A percentile compares a stretch with the other conserved stretches of the same genome.
phyloP scores from a whole-genome alignment of 768 basidiomycete species.

The Lentinula lateritia region DNA sequence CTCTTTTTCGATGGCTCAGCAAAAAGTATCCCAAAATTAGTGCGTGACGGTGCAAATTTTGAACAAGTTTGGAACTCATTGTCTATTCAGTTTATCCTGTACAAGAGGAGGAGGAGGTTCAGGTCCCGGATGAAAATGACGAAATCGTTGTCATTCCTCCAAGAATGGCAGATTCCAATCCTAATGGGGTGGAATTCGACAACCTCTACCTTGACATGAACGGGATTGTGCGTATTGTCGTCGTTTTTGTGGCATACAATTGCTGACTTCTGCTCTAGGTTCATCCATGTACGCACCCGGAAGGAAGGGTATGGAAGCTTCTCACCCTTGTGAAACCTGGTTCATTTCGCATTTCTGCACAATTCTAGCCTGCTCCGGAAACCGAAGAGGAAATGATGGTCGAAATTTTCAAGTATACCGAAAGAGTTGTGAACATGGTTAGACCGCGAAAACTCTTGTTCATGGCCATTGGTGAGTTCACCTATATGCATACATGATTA shows the following conservation, averaged over 20 bases:
- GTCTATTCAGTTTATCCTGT: slow-evolving; percentile 60
- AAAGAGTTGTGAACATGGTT: slow-evolving; percentile 95
- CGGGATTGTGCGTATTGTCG: slow-evolving; percentile 71
- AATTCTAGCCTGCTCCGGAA: slow-evolving; percentile 80
- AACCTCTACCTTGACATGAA: slow-evolving; percentile 99
- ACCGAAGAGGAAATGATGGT: slow-evolving; percentile 99
- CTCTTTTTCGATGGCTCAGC: slow-evolving; percentile 96
- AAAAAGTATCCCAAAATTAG: slow-evolving; percentile 98
- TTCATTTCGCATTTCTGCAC: not conserved
- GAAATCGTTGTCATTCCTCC: slow-evolving; percentile 66
- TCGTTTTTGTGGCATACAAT: not conserved
- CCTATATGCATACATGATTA: not conserved
- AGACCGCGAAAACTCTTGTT: slow-evolving; percentile 91
- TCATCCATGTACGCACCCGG: slow-evolving; percentile 98
- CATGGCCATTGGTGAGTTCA: slow-evolving; percentile 88
- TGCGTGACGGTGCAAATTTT: slow-evolving; percentile 26
- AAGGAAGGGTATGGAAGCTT: slow-evolving; percentile 67
- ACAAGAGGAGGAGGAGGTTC: slow-evolving; percentile 76
- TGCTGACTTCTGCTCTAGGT: slow-evolving; percentile 43
- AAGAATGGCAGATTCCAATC: slow-evolving; percentile 77
- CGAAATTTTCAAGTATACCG: slow-evolving; percentile 94
- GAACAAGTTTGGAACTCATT: not conserved
- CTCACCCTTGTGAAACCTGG: not conserved
- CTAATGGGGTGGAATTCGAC: slow-evolving; percentile 95
- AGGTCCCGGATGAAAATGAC: slow-evolving; percentile 63